A percentile compares a stretch with the other conserved stretches of the same genome.
Conservation (phyloP, 108 stramenopile species). For the Discostella pseudostelligera region DNA sequence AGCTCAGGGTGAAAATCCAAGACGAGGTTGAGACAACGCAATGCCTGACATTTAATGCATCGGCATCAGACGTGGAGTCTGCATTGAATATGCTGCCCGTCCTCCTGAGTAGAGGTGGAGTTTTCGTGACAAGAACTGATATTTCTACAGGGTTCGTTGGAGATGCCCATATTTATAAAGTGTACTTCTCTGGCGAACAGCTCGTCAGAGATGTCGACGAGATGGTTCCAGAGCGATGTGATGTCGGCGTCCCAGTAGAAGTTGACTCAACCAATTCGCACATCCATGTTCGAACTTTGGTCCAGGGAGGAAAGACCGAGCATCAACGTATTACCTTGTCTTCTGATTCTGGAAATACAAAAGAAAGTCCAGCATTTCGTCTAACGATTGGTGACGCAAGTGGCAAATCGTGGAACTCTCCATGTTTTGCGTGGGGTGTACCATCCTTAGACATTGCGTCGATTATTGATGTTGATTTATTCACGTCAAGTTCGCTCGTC, state of each 20-base stretch:
- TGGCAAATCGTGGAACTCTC: constrained; percentile 39
- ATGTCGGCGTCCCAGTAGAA: constrained; percentile 20
- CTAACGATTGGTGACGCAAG: constrained; percentile 37
- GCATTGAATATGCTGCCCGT: constrained; percentile 51
- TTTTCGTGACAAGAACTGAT: constrained; percentile 52
- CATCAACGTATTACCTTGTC: constrained; percentile 57
- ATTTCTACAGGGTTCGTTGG: constrained; percentile 43
- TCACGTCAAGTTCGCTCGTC: constrained; percentile 15
- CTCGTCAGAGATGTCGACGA: constrained; percentile 62
- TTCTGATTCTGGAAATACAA: constrained; percentile 55
- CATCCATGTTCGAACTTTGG: constrained; percentile 51
- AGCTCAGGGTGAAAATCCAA: constrained; percentile 35
- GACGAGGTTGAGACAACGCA: constrained; percentile 45
- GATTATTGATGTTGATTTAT: constrained; percentile 50
- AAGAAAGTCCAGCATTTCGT: constrained; percentile 40
- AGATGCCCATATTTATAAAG: constrained; percentile 65
- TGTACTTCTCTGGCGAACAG: constrained; percentile 64
- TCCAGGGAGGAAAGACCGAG: constrained; percentile 70
- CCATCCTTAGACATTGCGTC: constrained; percentile 48
- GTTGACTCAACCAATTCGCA: constrained; percentile 46
- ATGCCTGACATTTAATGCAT: constrained; percentile 64
- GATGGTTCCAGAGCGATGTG: constrained; percentile 37
- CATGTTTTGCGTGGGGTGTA: constrained; percentile 60
- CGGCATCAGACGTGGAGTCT: constrained; percentile 49
- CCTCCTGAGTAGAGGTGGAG: constrained; percentile 39